Evolutionary conservation across 768 basidiomycete genomes (phyloP).

Genomic region (Leccinum obscurum): DNA sequence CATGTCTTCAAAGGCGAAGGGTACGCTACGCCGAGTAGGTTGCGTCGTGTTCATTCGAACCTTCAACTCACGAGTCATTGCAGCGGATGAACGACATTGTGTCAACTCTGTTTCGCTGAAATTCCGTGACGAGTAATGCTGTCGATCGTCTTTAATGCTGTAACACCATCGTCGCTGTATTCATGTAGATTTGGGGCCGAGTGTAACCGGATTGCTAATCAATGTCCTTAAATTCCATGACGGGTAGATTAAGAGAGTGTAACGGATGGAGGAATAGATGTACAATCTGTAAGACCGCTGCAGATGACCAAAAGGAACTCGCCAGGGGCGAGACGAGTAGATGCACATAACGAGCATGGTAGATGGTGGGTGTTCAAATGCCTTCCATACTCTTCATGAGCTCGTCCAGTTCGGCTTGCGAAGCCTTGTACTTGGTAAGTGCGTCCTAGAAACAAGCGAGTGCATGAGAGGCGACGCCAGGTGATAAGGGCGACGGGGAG

Average conservation of each 20-base stretch:
- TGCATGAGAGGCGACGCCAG: constrained; percentile 4
- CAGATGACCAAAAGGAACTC: constrained; percentile 17
- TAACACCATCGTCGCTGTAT: background rate
- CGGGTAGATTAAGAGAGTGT: constrained; percentile 24
- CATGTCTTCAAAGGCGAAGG: constrained; percentile 96
- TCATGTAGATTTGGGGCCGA: background rate
- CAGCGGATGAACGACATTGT: constrained; percentile 84
- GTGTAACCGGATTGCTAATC: background rate
- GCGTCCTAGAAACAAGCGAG: constrained; percentile 54
- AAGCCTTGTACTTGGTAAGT: constrained; percentile 63
- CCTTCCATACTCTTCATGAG: constrained; percentile 75
- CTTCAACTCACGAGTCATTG: constrained; percentile 3
- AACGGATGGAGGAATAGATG: constrained; percentile 19
- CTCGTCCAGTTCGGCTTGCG: constrained; percentile 83
- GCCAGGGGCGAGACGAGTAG: constrained; percentile 4
- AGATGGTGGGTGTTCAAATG: constrained; percentile 41
- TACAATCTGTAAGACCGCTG: constrained; percentile 22
- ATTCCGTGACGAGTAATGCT: constrained; percentile 50
- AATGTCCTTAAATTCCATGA: constrained; percentile 15
- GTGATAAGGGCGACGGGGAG: background rate
- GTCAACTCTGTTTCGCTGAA: constrained; percentile 88
- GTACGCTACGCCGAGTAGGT: constrained; percentile 73
- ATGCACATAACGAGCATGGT: background rate
- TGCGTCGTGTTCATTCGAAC: background rate
- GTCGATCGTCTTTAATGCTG: background rate